These are phyloP conservation scores for Quercus engelmannii DNA, from an alignment of 306 rosid genomes.

Conservation along the genomic window DNA sequence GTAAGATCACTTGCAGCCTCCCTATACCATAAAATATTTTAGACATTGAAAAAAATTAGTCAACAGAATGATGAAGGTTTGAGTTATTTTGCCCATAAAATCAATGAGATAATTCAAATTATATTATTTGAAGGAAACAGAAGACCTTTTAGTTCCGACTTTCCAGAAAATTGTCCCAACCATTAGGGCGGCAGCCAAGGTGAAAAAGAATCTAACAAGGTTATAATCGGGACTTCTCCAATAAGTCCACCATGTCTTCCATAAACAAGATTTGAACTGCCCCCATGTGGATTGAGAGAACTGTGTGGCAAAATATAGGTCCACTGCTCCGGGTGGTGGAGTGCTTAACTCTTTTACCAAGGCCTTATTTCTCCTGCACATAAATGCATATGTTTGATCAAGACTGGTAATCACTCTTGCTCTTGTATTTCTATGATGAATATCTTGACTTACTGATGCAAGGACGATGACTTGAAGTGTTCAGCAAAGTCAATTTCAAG, in stretches of 20 bases:
- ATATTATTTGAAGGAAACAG: conserved; percentile 15
- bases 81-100: background rate
- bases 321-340: conserved; percentile 66
- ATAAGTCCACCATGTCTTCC: conserved; percentile 95
- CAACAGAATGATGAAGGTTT: background rate
- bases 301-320: conserved; percentile 59
- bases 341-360: conserved; percentile 63
- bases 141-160: conserved; percentile 63
- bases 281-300: conserved; percentile 69
- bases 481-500: conserved; percentile 93
- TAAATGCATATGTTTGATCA: conserved; percentile 9
- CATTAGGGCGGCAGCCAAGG: conserved; percentile 72
- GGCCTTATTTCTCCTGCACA: conserved; percentile 74
- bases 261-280: conserved; percentile 75
- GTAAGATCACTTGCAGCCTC: conserved; percentile 45
- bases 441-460: conserved; percentile 60
- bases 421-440: background rate
- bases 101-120: background rate
- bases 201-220: conserved; percentile 77
- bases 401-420: background rate
- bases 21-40: conserved; percentile 27
- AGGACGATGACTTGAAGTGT: conserved; percentile 65
- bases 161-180: conserved; percentile 86
- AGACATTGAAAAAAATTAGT: background rate
- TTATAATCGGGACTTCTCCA: conserved; percentile 99